A percentile compares a stretch with the other conserved stretches of the same genome.
Evolutionary conservation across 2,329 filamentous ascomycete genomes (phyloP).

Genomic region (Sporothrix euskadiensis): DNA sequence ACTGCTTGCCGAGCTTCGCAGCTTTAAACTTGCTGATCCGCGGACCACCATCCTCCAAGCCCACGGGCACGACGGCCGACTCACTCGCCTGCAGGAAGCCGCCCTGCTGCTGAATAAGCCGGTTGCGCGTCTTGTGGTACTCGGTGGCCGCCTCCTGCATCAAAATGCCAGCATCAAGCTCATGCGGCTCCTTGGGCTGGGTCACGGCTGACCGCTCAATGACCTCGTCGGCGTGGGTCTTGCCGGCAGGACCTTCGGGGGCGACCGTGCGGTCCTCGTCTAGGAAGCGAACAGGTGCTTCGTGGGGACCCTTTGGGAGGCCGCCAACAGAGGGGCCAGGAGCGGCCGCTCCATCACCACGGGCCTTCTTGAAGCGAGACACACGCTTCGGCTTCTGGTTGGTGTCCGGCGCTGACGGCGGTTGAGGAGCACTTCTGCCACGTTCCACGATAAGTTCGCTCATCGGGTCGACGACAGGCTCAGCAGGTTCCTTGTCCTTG

Average conservation of each 20-base stretch:
- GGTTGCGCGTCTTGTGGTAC: conserved; percentile 80
- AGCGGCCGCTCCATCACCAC: conserved; percentile 32
- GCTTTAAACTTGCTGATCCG: conserved; percentile 74
- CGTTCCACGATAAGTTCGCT: conserved; percentile 38
- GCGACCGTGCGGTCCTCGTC: conserved; percentile 39
- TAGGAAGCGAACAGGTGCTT: conserved; percentile 46
- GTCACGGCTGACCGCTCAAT: conserved; percentile 54
- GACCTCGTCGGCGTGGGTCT: conserved; percentile 60
- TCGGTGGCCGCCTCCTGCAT: conserved; percentile 77
- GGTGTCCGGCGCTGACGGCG: not conserved
- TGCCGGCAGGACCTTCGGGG: conserved; percentile 51
- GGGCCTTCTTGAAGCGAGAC: conserved; percentile 55
- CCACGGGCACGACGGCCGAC: conserved; percentile 64
- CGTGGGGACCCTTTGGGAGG: conserved; percentile 47
- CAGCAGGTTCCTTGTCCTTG: not conserved
- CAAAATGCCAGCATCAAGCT: conserved; percentile 71
- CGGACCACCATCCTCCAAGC: conserved; percentile 64
- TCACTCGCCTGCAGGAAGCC: conserved; percentile 76
- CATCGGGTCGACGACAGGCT: conserved; percentile 33
- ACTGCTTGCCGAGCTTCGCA: conserved; percentile 52
- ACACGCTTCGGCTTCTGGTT: conserved; percentile 42
- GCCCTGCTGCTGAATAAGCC: conserved; percentile 78
- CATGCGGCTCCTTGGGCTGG: conserved; percentile 52
- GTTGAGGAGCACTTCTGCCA: conserved; percentile 11
- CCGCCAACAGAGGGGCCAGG: not conserved